Percentiles rank a stretch among this genome's conserved stretches.
These are phyloP conservation scores for Hawksworthiomyces lignivorus DNA, from an alignment of 2,329 filamentous ascomycete genomes.

Conservation along the genomic window DNA sequence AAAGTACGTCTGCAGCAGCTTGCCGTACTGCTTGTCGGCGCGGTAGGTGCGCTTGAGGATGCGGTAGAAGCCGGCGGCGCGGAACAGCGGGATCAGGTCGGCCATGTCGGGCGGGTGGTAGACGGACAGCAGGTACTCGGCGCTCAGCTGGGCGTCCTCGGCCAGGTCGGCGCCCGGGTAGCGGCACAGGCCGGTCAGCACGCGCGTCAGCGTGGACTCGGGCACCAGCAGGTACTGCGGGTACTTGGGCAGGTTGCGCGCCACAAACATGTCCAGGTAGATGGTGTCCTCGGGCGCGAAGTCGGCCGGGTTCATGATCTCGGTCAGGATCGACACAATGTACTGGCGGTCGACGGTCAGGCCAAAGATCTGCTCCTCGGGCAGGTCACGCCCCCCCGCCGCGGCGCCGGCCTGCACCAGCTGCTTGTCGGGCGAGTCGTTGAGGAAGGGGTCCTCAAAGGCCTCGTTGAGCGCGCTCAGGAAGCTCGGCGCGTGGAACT, in stretches of 20 bases:
- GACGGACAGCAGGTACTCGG: conserved; percentile 86
- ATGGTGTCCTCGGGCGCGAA: conserved; percentile 79
- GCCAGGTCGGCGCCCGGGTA: conserved; percentile 74
- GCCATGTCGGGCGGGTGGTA: conserved; percentile 83
- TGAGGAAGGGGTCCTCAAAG: conserved; percentile 90
- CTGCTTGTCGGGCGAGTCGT: conserved; percentile 62
- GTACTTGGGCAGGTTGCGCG: conserved; percentile 91
- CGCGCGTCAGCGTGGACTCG: conserved; percentile 73
- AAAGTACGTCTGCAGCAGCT: conserved; percentile 73
- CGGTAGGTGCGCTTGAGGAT: conserved; percentile 87
- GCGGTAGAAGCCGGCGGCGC: conserved; percentile 75
- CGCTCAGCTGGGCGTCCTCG: conserved; percentile 94
- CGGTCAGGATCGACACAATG: conserved; percentile 80
- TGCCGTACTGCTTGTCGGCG: conserved; percentile 68
- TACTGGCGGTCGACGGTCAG: conserved; percentile 83
- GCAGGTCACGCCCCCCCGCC: conserved; percentile 33
- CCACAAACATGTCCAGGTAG: conserved; percentile 98
- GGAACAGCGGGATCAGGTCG: conserved; percentile 67
- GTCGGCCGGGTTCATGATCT: conserved; percentile 73
- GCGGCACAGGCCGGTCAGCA: conserved; percentile 74
- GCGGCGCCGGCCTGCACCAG: conserved; percentile 41
- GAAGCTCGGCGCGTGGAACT: conserved; percentile 86
- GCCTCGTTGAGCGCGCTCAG: conserved; percentile 94
- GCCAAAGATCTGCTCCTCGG: conserved; percentile 59
- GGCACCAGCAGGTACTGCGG: conserved; percentile 90